phyloP scores from a whole-genome alignment of 2,329 filamentous ascomycete genomes.

The Orbilia ellipsospora region DNA sequence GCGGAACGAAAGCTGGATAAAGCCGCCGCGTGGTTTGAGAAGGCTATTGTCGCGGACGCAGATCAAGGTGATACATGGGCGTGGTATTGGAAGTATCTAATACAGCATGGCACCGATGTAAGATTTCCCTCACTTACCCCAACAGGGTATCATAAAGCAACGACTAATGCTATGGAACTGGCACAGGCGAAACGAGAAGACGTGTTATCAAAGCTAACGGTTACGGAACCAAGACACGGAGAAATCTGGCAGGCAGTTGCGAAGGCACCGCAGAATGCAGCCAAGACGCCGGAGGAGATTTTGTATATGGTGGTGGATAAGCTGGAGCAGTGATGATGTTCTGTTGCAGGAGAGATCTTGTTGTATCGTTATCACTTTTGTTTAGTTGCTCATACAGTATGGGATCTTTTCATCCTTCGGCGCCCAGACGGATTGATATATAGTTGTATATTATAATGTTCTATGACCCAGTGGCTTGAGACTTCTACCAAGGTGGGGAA shows the following conservation, averaged over 20 bases:
- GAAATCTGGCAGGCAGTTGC: constrained; percentile 88
- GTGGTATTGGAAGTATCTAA: constrained; percentile 95
- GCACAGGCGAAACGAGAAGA: constrained; percentile 82
- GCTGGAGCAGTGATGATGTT: constrained; percentile 63
- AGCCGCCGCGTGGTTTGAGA: constrained; percentile 96
- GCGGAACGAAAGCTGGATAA: constrained; percentile 90
- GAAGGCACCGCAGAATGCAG: constrained; percentile 85
- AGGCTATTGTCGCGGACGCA: constrained; percentile 86
- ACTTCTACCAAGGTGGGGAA: no score
- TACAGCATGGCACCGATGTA: constrained; percentile 87
- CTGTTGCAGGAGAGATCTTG: no score
- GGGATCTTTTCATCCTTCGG: constrained; percentile 5
- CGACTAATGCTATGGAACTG: constrained; percentile 23
- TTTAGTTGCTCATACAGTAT: neutral
- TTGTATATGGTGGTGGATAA: constrained; percentile 78
- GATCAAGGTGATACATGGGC: constrained; percentile 95
- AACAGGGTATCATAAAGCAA: constrained; percentile 36
- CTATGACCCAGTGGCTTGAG: no score
- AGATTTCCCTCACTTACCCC: constrained; percentile 57
- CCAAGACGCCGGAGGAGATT: constrained; percentile 80
- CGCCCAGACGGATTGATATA: no score
- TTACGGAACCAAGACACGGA: constrained; percentile 89
- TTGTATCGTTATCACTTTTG: neutral
- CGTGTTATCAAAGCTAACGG: constrained; percentile 80
- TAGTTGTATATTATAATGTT: no score